A percentile compares a stretch with the other conserved stretches of the same genome.
These are phyloP conservation scores for Calonectria multiphialidica DNA, from an alignment of 2,329 filamentous ascomycete species.

Conservation along the genomic window DNA sequence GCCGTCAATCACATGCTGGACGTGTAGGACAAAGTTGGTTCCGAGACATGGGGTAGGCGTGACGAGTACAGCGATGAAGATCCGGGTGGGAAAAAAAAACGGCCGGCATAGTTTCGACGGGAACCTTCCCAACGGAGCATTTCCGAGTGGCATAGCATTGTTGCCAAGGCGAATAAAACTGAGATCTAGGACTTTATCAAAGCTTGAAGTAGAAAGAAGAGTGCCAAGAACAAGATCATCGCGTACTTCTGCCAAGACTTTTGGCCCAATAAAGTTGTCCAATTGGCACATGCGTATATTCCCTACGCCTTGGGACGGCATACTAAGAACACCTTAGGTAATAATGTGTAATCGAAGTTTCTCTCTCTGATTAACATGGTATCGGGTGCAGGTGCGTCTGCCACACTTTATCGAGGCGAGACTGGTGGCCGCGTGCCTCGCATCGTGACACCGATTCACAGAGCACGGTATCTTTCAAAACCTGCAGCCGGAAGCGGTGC, in stretches of 20 bases:
- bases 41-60: not conserved
- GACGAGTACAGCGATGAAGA: not conserved
- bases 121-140: no score
- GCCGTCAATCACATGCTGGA: not conserved
- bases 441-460: not conserved
- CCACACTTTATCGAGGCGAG: not conserved
- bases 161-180: not conserved
- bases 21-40: not conserved
- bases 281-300: not conserved
- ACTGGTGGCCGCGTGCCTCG: no score
- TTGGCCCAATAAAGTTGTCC: not conserved
- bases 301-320: not conserved
- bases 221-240: not conserved
- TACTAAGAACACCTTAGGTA: not conserved
- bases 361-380: not conserved
- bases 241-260: not conserved
- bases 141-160: not conserved
- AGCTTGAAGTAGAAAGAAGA: not conserved
- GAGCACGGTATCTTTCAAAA: not conserved
- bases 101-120: not conserved
- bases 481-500: not conserved
- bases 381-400: not conserved
- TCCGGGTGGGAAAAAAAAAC: no score
- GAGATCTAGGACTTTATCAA: not conserved
- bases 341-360: not conserved